Evolutionary conservation across 2,329 filamentous ascomycete species (phyloP), one percentile per base, ranked within the genome.

Genomic region (Teratosphaeria epicoccoides): DNA sequence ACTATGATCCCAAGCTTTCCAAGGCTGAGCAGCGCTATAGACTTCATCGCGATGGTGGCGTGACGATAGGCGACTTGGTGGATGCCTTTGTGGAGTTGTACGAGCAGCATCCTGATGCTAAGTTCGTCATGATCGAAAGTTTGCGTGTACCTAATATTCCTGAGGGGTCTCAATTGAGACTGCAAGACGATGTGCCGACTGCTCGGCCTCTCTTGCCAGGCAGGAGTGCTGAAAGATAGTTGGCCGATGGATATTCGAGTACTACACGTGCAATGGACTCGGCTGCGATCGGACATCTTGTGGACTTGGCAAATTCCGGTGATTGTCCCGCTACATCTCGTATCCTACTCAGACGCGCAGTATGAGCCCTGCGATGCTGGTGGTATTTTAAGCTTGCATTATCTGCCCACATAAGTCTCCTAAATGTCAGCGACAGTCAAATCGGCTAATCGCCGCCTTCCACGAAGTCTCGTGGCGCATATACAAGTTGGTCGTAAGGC

Each of bases 61-160:
- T 60, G 20, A 60, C 53, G 33, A 29, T 61, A 20, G 57, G 59
- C 1, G 47, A 53, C 46, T 17, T 61, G 28, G 52, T 56, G 4
- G 58, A 60, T 56, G 58, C 57, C 28, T 48, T 55, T 4, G 46
- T 23, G 28, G 55, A 57, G 37, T 66, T 64, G 60, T 74, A 60
- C 28, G 49, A 53, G 37, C 49, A 40, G 23, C 37, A 53, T 43
- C 26, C 29, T 6, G 37, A 49, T 28, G 57, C 59, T 14, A 56
- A 51, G 49, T 61, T 58, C 43, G 53, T 57, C 2, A 49, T 58
- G 54, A 48, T 59, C 29, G 57, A 61, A 54, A 61, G 57, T 53
- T 23, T 61, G 49, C 52, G 54, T 20, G 37, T 47, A 14, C 29
- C 29, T n/a, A n/a, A 6, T 14, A n/a, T 17, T 20, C 24, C 6